Base-by-base conservation (phyloP, 2,329 filamentous ascomycete genomes). In the Neocatenulostroma microsporum region DNA sequence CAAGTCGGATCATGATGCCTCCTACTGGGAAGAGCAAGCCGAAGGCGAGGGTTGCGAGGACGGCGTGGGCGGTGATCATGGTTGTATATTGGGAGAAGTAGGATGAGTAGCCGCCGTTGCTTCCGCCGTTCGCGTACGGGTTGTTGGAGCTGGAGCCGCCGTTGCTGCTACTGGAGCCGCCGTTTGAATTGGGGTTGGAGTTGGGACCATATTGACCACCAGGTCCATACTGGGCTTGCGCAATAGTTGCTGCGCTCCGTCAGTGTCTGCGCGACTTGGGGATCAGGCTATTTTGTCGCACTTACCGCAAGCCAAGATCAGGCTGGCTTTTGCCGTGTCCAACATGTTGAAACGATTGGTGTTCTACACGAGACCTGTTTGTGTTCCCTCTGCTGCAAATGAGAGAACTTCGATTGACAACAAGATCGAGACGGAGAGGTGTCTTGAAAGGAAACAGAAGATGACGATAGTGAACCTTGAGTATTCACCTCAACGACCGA, bases 11-110 rank as follows among this genome's bases (percentile, higher is more conserved):
- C 12, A 61, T 53, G 41, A 69, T 69, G 8, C 62, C 61, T 20
- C 67, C 67, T 8, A 61, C 38, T 0, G 67, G 67, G 49, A 70
- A 70, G 36, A 70, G 51, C 38, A 69, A 57, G 20, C 62, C 66
- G 42, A 69, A 68, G 3, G 64, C 66, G 5, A 70, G 53, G 9
- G 56, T 54, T 12, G 64, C 66, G 12, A 69, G 57, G 6, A 64
- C 57, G 17, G 62, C 67, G 47, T 70, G 67, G 4, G 66, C 65
- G 24, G 61, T 63, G 34, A 67, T 48, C 47, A 67, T 63, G 20
- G 46, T 59, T 9, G 23, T 26, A 39, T 20, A 36, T 7, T 21
- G 11, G 9, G 25, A 30, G 13, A 30, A 25, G 21, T 25, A 9
- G 9, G n/a, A 14, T 9, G 13, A 11, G 14, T 28, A 29, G 20